Conservation (phyloP, 2,329 filamentous ascomycete genomes). For the Alternaria postmessia region DNA sequence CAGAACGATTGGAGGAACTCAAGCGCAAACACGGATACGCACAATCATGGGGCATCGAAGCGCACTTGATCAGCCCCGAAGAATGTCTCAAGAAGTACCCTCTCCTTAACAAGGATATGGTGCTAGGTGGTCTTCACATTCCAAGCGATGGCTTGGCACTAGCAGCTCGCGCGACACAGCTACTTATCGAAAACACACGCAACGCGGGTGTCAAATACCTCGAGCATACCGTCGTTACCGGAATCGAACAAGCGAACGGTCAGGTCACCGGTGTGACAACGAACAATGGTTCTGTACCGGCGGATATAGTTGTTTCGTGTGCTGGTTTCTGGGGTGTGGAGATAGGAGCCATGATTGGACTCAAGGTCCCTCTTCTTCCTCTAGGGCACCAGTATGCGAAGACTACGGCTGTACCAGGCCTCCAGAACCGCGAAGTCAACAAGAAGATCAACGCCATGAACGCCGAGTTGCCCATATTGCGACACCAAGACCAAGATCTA, state of each 20-base stretch:
- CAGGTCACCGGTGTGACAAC: slow-evolving; percentile 66
- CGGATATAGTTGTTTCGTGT: slow-evolving; percentile 69
- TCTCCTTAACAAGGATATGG: slow-evolving; percentile 60
- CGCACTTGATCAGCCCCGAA: slow-evolving; percentile 60
- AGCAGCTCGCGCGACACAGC: slow-evolving; percentile 67
- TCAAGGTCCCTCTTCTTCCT: slow-evolving; percentile 66
- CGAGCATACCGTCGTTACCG: slow-evolving; percentile 65
- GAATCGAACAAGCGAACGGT: slow-evolving; percentile 59
- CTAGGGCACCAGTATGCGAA: slow-evolving; percentile 71
- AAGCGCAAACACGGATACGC: slow-evolving; percentile 70
- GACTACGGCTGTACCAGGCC: slow-evolving; percentile 62
- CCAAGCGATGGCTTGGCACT: slow-evolving; percentile 68
- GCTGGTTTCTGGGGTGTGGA: slow-evolving; percentile 73
- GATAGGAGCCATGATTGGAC: slow-evolving; percentile 67
- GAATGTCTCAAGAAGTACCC: slow-evolving; percentile 65
- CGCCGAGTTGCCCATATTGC: slow-evolving; percentile 65
- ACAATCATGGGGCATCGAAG: slow-evolving; percentile 67
- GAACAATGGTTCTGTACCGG: slow-evolving; percentile 58
- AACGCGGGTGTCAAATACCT: slow-evolving; percentile 67
- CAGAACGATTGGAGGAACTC: slow-evolving; percentile 65
- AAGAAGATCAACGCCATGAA: slow-evolving; percentile 56
- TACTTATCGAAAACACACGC: slow-evolving; percentile 66
- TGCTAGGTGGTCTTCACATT: slow-evolving; percentile 68
- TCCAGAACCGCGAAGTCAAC: slow-evolving; percentile 52
- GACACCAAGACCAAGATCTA: slow-evolving; percentile 69